Evolutionary conservation across 2,329 filamentous ascomycete species (phyloP).

Genomic region (Verticillium nubilum): DNA sequence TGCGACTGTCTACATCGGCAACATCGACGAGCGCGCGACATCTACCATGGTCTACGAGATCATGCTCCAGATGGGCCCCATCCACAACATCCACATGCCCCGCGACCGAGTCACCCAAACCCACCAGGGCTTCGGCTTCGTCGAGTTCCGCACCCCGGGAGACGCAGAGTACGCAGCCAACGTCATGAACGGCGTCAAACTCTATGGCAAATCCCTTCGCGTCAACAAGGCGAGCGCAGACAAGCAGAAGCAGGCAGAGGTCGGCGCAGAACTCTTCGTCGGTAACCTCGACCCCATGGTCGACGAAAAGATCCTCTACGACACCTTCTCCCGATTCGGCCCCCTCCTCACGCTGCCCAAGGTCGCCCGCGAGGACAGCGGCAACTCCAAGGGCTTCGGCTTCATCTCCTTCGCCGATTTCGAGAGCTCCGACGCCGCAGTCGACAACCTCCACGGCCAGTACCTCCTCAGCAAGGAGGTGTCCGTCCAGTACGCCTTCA

Average conservation of each 20-base stretch:
- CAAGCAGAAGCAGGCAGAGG: constrained; percentile 88
- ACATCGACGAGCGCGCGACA: constrained; percentile 92
- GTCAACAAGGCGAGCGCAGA: constrained; percentile 93
- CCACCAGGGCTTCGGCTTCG: constrained; percentile 97
- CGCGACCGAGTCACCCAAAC: constrained; percentile 96
- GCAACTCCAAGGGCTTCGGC: constrained; percentile 89
- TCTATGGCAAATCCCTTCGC: constrained; percentile 90
- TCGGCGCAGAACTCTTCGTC: constrained; percentile 94
- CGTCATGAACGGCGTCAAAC: constrained; percentile 91
- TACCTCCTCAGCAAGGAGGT: constrained; percentile 97
- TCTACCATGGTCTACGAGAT: constrained; percentile 93
- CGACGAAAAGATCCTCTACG: constrained; percentile 92
- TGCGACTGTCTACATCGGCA: constrained; percentile 95
- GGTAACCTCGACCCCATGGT: constrained; percentile 93
- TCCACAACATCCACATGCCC: constrained; percentile 96
- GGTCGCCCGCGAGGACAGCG: constrained; percentile 84
- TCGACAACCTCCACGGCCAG: constrained; percentile 89
- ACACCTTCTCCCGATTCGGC: constrained; percentile 89
- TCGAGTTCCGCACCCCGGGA: constrained; percentile 92
- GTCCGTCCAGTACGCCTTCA: constrained; percentile 96
- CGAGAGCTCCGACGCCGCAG: constrained; percentile 86
- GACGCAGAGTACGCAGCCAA: constrained; percentile 96
- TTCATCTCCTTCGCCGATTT: constrained; percentile 94
- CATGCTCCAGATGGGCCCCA: constrained; percentile 95
- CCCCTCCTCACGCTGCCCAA: constrained; percentile 80